Base-by-base conservation (phyloP, 257 asterid genomes). In the Scutellaria baicalensis region DNA sequence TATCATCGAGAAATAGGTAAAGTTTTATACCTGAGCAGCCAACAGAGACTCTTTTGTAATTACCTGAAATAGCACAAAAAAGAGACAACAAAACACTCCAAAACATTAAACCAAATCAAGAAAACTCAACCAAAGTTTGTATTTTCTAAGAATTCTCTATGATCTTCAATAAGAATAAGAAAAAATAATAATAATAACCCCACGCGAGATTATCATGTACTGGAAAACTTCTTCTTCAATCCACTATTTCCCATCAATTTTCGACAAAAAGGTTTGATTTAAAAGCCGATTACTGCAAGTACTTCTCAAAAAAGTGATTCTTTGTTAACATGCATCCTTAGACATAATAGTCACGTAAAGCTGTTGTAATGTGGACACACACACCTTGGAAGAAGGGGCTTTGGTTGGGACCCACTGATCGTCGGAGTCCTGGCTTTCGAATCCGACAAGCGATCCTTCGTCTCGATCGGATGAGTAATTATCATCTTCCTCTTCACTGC, bases 1-100 rank as follows among this genome's bases (percentile, higher is more conserved):
- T 56, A 6, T 20, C 38, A 39, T 4, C 14, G 8, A 52, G 5
- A 64, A 45, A 69, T 21, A 56, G 9, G 23, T 31, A 10, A 3
- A 18, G 62, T 21, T 52, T 47, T 3, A 58, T 79, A 91, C 99
- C 98, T 94, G 99, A 44, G 99, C 99, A 74, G 88, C 92, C 83
- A 89, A 66, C 64, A 94, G 89, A 65, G 99, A 94, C 81, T 84
- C 99, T 61, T 72, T 85, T 2, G 95, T 94, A 71, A 94, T 94
- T 9, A 94, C 93, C 99, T 94, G 89, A 78, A 77, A 65, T 63
- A 42, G 47, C 66, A 63, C 64, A 71, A 49, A 45, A 35, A 39
- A 13, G 52, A 11, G 45, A 12, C 75, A 49, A 60, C 23, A 44
- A 20, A 75, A 60, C 38, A 33, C 23, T 44, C 66, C 14, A 58